Base-by-base conservation (phyloP, 208 protist species). In the Leishmania martiniquensis region DNA sequence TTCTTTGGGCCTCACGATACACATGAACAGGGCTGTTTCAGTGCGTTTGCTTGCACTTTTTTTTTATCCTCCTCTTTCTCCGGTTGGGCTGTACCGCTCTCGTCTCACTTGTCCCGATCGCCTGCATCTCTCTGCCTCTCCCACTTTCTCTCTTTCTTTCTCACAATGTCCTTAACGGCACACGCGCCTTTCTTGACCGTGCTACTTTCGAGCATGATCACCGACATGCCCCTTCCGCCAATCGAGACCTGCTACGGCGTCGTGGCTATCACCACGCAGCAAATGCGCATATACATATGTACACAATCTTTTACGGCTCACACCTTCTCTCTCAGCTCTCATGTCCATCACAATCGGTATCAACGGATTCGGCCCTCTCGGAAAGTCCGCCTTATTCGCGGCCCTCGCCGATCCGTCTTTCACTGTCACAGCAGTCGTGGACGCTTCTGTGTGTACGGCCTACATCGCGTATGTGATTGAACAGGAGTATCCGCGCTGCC, bases 291-390 rank as follows among this genome's bases (percentile, higher is more conserved):
- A n/a, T 22, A 55, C 52, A 55, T 17, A 54, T 17, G 22, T 15
- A 20, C 12, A 13, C 44, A 52, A n/a, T n/a, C n/a, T n/a, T n/a
- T n/a, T n/a, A n/a, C n/a, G n/a, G n/a, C 52, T 29, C 52, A 42
- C 47, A 57, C 68, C 6, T 45, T 78, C 45, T 60, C 52, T 72
- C 66, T 45, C 17, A 42, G 62, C 44, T 67, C 65, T 6, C 22
- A 81, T 71, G 70, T 67, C 52, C 59, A 54, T 80, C 34, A 65
- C 70, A 60, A 39, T 88, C 70, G 75, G 97, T 55, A 99, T 99
- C 84, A 99, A 99, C 87, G 98, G 98, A 73, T 99, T 99, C 82
- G 98, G 98, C 74, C 85, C 97, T 67, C 94, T 99, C 71, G 99
- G 99, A 57, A 89, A 98, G 54, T 67, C 99, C 9, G 97, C 99